Evolutionary conservation across 202 grass and related monocot species (phyloP).

Genomic region (Alloteropsis angusta): DNA sequence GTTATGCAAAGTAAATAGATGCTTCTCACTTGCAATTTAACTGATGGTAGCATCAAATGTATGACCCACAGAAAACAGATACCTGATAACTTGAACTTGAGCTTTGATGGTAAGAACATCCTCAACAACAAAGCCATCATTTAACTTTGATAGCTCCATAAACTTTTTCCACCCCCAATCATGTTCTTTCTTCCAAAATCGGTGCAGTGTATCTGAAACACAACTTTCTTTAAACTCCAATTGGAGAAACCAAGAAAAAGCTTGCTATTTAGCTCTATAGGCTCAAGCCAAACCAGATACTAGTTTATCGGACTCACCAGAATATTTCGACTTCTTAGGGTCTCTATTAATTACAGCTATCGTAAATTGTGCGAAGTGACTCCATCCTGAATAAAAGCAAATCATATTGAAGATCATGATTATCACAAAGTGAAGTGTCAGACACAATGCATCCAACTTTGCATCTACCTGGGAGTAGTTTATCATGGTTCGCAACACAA

Average conservation of each 20-base stretch:
- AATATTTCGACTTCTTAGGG: conserved; percentile 97
- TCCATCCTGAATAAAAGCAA: conserved; percentile 70
- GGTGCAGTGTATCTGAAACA: conserved; percentile 88
- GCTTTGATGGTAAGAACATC: conserved; percentile 90
- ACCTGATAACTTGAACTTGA: conserved; percentile 98
- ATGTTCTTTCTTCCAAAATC: conserved; percentile 98
- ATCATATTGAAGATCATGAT: conserved; percentile 12
- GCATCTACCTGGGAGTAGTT: conserved; percentile 77
- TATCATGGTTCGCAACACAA: conserved; percentile 97
- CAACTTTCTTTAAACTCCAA: conserved; percentile 25
- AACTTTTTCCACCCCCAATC: conserved; percentile 98
- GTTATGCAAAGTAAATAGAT: conserved; percentile 37
- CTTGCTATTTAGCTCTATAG: conserved; percentile 12
- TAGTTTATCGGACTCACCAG: conserved; percentile 52
- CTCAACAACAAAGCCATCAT: conserved; percentile 74
- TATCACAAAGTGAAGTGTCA: conserved; percentile 1
- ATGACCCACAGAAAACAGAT: conserved; percentile 31
- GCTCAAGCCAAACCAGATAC: conserved; percentile 22
- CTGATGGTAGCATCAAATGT: background rate
- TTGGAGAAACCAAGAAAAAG: conserved; percentile 24
- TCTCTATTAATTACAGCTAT: conserved; percentile 99
- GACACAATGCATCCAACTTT: conserved; percentile 14
- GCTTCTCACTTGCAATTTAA: conserved; percentile 5
- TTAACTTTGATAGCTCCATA: conserved; percentile 88
- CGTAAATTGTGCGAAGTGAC: conserved; percentile 92